phyloP scores from a whole-genome alignment of 208 protist genomes.

The Leptomonas seymouri region DNA sequence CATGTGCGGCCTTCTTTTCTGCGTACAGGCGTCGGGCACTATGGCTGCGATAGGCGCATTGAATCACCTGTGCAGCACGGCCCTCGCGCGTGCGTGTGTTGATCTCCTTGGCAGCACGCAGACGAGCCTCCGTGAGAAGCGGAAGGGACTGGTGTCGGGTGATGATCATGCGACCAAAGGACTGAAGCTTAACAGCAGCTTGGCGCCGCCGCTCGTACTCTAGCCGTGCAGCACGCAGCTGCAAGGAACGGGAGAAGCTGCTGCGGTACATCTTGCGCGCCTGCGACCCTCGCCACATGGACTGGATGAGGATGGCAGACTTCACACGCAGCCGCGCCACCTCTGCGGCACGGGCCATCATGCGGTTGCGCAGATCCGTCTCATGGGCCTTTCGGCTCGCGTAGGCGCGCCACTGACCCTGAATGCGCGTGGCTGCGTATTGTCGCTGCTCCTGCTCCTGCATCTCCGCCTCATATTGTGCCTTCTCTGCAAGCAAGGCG shows the following conservation, averaged over 20 bases:
- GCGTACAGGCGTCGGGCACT: slow-evolving; percentile 38
- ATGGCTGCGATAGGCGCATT: slow-evolving; percentile 64
- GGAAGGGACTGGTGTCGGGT: slow-evolving; percentile 33
- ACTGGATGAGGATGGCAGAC: slow-evolving; percentile 71
- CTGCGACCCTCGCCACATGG: slow-evolving; percentile 51
- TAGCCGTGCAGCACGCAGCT: slow-evolving; percentile 41
- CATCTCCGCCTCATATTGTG: slow-evolving; percentile 18
- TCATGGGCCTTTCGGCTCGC: slow-evolving; percentile 22
- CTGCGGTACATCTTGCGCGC: slow-evolving; percentile 29
- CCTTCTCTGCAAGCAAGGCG: slow-evolving; percentile 26
- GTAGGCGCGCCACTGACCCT: slow-evolving; percentile 30
- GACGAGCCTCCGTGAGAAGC: slow-evolving; percentile 48
- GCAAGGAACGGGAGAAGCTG: slow-evolving; percentile 31
- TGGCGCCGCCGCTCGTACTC: slow-evolving; percentile 52
- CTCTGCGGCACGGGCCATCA: slow-evolving; percentile 37
- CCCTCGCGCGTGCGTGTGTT: slow-evolving; percentile 30
- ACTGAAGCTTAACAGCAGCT: slow-evolving; percentile 72
- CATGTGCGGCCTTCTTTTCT: slow-evolving; percentile 21
- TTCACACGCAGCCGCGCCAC: slow-evolving; percentile 37
- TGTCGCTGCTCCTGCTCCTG: slow-evolving; percentile 24
- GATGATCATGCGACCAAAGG: slow-evolving; percentile 74
- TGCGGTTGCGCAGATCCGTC: slow-evolving; percentile 29
- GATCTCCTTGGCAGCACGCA: slow-evolving; percentile 59
- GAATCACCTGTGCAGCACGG: slow-evolving; percentile 55
- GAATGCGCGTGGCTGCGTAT: slow-evolving; percentile 32